Conservation (phyloP, 441 rosid species). For the Lepidium campestre region DNA sequence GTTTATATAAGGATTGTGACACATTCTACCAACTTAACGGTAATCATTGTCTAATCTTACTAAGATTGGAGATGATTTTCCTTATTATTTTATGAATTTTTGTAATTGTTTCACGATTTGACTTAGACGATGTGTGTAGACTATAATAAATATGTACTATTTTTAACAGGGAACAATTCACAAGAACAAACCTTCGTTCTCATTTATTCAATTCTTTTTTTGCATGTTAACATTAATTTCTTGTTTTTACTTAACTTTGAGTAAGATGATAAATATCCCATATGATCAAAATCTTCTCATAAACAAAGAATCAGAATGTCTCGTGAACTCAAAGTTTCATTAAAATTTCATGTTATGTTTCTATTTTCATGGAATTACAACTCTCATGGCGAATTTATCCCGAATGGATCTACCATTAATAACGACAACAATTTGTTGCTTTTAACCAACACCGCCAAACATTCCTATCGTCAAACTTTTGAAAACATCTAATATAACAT, state of each 20-base stretch:
- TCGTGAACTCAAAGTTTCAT: background rate
- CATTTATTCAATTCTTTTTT: background rate
- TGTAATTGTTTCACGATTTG: too few species aligned
- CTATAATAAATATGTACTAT: too few species aligned
- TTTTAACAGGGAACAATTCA: background rate
- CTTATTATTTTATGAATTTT: too few species aligned
- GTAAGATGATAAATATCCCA: background rate
- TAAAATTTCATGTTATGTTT: background rate
- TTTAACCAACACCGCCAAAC: too few species aligned
- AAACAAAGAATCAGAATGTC: background rate
- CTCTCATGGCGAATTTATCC: background rate
- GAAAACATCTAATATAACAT: too few species aligned
- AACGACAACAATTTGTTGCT: too few species aligned
- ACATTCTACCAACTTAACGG: background rate
- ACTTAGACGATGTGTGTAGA: too few species aligned
- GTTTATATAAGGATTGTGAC: background rate
- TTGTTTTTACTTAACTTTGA: background rate
- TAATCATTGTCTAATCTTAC: background rate
- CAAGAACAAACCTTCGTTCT: background rate
- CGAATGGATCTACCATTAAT: too few species aligned
- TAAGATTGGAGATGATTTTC: background rate
- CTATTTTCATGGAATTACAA: background rate
- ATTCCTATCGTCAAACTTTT: too few species aligned
- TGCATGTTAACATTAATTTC: background rate
- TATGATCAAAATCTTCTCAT: background rate